A percentile compares a stretch with the other conserved stretches of the same genome.
Evolutionary conservation across 2,329 filamentous ascomycete species (phyloP).

Genomic region (Zarea fungicola): DNA sequence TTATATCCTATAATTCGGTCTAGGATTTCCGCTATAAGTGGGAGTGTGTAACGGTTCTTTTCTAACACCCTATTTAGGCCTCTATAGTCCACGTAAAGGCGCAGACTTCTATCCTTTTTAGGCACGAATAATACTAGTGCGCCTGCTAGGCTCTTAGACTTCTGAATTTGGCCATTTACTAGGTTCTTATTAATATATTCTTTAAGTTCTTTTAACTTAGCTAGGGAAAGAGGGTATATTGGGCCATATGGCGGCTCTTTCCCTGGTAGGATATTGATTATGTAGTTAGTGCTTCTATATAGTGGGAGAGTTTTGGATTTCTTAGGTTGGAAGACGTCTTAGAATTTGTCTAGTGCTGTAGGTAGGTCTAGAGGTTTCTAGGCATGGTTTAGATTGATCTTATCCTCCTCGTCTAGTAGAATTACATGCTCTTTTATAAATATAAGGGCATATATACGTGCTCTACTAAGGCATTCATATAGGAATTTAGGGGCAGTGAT

Average conservation of each 20-base stretch:
- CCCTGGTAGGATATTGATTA: not conserved
- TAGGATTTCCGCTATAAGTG: conserved; percentile 26
- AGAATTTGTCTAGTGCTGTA: not conserved
- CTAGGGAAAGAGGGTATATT: conserved; percentile 15
- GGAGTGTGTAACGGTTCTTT: conserved; percentile 28
- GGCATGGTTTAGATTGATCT: not conserved
- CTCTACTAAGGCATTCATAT: not conserved
- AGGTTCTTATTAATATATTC: conserved; percentile 19
- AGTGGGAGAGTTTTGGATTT: not conserved
- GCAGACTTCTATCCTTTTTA: conserved; percentile 24
- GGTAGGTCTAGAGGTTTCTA: not conserved
- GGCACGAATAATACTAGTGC: conserved; percentile 25
- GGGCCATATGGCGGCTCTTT: conserved; percentile 6
- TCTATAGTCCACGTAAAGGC: conserved; percentile 31
- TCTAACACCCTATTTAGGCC: conserved; percentile 29
- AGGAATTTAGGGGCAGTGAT: not conserved
- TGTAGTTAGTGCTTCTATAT: not conserved
- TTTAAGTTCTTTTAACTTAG: conserved; percentile 13
- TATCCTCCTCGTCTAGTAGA: not conserved
- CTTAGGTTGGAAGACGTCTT: not conserved
- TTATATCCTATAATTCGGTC: conserved; percentile 19
- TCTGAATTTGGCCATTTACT: conserved; percentile 17
- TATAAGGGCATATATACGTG: not conserved
- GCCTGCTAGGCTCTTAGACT: conserved; percentile 16
- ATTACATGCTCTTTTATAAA: not conserved